These are phyloP conservation scores for Diaporthe australafricana DNA, from an alignment of 2,329 filamentous ascomycete genomes.

Conservation along the genomic window DNA sequence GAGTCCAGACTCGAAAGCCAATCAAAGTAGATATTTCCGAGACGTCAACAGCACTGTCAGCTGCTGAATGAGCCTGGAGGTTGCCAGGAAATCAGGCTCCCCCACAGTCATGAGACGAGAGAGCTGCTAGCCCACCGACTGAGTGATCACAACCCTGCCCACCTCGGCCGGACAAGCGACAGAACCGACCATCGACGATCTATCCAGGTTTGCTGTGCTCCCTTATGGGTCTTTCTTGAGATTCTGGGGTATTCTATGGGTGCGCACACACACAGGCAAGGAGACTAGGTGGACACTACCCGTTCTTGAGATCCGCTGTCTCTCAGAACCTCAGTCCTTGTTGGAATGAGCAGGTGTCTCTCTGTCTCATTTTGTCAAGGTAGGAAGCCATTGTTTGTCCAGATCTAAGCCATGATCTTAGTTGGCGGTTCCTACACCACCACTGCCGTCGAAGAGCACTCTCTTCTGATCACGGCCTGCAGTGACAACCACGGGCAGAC, in stretches of 20 bases:
- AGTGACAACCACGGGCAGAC: not conserved
- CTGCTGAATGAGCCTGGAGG: not conserved
- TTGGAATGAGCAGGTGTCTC: not conserved
- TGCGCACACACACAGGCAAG: not conserved
- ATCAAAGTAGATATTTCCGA: not conserved
- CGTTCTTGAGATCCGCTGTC: not conserved
- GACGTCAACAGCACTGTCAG: constrained; percentile 4
- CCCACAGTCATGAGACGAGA: not conserved
- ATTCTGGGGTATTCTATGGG: not conserved
- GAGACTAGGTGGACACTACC: not conserved
- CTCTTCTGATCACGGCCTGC: not conserved
- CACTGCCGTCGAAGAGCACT: not conserved
- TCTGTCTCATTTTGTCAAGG: not conserved
- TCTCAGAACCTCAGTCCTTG: not conserved
- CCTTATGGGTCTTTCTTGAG: not conserved
- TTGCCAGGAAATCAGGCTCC: not conserved
- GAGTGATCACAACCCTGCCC: not conserved
- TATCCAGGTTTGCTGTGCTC: not conserved
- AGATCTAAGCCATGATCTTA: not conserved
- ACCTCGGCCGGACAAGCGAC: constrained; percentile 3
- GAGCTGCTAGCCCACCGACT: not conserved
- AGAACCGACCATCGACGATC: not conserved
- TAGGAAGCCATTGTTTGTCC: not conserved
- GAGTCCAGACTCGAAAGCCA: not conserved
- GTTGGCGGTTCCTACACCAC: not conserved